Percentiles rank a stretch among this genome's conserved stretches.
These are phyloP conservation scores for Fraxinus nigra DNA, from an alignment of 305 asterid species.

Conservation along the genomic window DNA sequence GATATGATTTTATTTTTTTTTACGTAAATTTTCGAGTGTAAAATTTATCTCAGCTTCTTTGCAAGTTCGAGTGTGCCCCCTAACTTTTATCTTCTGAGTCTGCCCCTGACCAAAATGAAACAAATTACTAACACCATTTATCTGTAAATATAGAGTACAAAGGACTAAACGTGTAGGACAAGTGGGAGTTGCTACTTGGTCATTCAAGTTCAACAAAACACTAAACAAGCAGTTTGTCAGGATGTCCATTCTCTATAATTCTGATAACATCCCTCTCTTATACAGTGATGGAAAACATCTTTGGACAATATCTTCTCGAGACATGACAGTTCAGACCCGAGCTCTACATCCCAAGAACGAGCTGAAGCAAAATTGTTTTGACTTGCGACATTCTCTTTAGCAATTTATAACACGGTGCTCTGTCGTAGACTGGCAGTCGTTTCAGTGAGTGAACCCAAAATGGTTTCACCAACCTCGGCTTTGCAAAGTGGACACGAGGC, in stretches of 20 bases:
- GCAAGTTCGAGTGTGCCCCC: no score
- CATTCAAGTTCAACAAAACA: not conserved
- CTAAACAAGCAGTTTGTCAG: not conserved
- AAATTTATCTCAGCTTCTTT: no score
- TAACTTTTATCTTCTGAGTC: no score
- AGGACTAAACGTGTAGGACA: not conserved
- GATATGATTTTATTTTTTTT: no score
- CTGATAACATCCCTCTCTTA: not conserved
- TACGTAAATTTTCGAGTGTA: no score
- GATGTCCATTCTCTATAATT: not conserved
- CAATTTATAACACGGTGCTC: conserved; percentile 26
- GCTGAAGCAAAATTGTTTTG: not conserved
- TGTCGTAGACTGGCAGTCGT: conserved; percentile 59
- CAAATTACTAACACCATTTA: not conserved
- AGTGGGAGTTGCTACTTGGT: not conserved
- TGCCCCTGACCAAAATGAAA: not conserved
- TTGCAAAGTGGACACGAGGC: conserved; percentile 94
- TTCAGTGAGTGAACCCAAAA: conserved; percentile 56
- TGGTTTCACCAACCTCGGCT: conserved; percentile 81
- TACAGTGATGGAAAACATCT: not conserved
- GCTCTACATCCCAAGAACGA: not conserved
- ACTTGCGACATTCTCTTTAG: not conserved
- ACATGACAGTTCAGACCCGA: not conserved
- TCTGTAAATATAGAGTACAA: not conserved
- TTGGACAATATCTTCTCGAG: not conserved